Percentiles rank a stretch among this genome's conserved stretches.
Evolutionary conservation across 1,139 yeast species (phyloP).

Genomic region (Debaryomycetaceae sp.): DNA sequence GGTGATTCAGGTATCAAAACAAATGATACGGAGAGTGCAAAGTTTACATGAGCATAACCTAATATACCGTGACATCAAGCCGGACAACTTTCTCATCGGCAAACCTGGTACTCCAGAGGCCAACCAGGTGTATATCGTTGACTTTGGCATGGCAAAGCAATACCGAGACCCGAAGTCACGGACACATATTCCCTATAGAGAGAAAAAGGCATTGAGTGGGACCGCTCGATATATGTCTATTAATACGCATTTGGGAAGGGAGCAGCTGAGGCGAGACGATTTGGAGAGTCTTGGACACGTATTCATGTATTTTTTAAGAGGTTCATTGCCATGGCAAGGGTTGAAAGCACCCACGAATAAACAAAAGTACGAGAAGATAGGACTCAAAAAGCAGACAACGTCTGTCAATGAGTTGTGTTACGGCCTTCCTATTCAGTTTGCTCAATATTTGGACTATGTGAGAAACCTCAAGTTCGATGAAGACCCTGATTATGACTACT

Average conservation of each 20-base stretch:
- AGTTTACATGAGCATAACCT: slow-evolving; percentile 65
- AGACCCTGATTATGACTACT: slow-evolving; percentile 66
- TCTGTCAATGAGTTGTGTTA: slow-evolving; percentile 64
- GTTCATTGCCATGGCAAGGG: slow-evolving; percentile 59
- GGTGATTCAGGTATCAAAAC: slow-evolving; percentile 70
- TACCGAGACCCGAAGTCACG: slow-evolving; percentile 60
- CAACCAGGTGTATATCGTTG: slow-evolving; percentile 48
- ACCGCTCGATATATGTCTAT: slow-evolving; percentile 67
- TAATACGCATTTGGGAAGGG: slow-evolving; percentile 62
- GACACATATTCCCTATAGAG: slow-evolving; percentile 59
- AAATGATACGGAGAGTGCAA: slow-evolving; percentile 68
- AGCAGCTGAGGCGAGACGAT: slow-evolving; percentile 63
- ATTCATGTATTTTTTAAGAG: slow-evolving; percentile 58
- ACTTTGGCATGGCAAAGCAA: slow-evolving; percentile 67
- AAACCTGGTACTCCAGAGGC: slow-evolving; percentile 62
- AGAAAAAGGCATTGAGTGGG: slow-evolving; percentile 60
- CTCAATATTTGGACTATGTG: slow-evolving; percentile 69
- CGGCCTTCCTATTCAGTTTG: slow-evolving; percentile 74
- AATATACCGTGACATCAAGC: slow-evolving; percentile 74
- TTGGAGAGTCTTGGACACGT: slow-evolving; percentile 64
- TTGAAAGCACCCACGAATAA: slow-evolving; percentile 76
- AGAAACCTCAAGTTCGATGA: slow-evolving; percentile 73
- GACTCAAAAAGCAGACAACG: slow-evolving; percentile 72
- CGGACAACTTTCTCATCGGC: slow-evolving; percentile 73
- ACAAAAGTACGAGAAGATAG: slow-evolving; percentile 78